Base-by-base conservation (phyloP, 75 land plant genomes). In the Cryptomeria japonica region DNA sequence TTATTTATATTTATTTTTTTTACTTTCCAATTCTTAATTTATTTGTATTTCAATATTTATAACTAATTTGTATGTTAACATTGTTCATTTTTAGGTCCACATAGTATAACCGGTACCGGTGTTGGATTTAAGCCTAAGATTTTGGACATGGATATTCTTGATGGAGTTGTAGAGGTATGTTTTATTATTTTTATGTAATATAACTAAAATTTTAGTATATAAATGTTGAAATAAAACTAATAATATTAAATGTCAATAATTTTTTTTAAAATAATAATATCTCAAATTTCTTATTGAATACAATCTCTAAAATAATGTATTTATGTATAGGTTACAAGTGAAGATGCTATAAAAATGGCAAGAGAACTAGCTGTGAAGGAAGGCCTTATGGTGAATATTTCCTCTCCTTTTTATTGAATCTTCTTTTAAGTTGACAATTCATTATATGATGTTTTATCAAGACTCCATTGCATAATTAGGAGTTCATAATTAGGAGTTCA, bases 41-140 rank as follows among this genome's bases (percentile, higher is more conserved):
- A 38, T 37, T 61, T n/a, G 72, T 49, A 79, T 32, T 22, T 42
- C 8, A 82, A 32, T 14, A 34, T 80, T 44, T 53, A 47, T 47
- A 31, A 78, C 39, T 73, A 46, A 73, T 38, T 78, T 6, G 12
- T 7, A 41, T 38, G 22, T 16, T 86, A 14, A 22, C 2, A n/a
- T 5, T 22, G 9, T 19, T 32, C 6, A 14, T 84, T 39, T 51
- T 47, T 41, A 96, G 98, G 98, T 80, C 94, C 95, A 86, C 98
- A 96, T 83, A 91, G 85, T 47, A 96, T 96, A 37, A 95, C 96
- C 11, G 98, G 98, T 28, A 95, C 91, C 88, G 98, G 98, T n/a
- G 97, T 95, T 85, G 98, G 97, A 37, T 97, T 96, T 83, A 89
- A 91, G 61, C 98, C 98, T 11, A 93, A 91, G 22, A 96, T 97